Base-by-base conservation (phyloP, 1,284 basidiomycete genomes). In the Ceratobasidium sp. region DNA sequence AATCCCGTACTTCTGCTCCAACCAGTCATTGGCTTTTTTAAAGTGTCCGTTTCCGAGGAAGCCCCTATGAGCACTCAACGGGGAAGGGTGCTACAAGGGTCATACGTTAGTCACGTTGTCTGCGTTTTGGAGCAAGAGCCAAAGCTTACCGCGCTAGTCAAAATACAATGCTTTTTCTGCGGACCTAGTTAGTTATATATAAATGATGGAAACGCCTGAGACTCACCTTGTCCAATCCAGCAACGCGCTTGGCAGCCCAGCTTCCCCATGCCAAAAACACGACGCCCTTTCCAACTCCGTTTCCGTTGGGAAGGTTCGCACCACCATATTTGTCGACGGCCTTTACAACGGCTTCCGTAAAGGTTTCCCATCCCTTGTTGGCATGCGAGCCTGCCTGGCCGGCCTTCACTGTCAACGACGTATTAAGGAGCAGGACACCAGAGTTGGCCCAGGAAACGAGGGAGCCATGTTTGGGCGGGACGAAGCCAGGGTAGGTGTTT, bases 1-100 rank as follows among this genome's bases (percentile, higher is more conserved):
- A 10, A 82, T 76, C 3, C 93, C 93, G 77, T 95, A 95, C 75
- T 88, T 88, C 74, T 84, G 78, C 77, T 87, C 86, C 21, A 96
- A 82, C 93, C 93, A 96, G 74, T 89, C 85, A 79, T 95, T 97
- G 46, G 94, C 92, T 75, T 88, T 85, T 78, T 86, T 89, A 83
- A 98, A 98, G 82, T 98, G 96, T 39, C 89, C 89, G 80, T 97
- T 97, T 59, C 94, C 94, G 72, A 96, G 81, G 84, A 98, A 98
- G 12, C 96, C 95, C 70, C 86, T 85, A 76, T 87, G 84, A 0
- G 93, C 96, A 57, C 92, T 92, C 18, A 92, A 81, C 4, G 94
- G 94, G 36, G 91, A 92, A 9, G 93, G 93, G 81, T 96, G 93
- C 90, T 74, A 55, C 14, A n/a, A 43, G 3, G 39, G 26, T 21